phyloP scores from a whole-genome alignment of 495 filamentous ascomycete genomes.

The Talaromyces liani region DNA sequence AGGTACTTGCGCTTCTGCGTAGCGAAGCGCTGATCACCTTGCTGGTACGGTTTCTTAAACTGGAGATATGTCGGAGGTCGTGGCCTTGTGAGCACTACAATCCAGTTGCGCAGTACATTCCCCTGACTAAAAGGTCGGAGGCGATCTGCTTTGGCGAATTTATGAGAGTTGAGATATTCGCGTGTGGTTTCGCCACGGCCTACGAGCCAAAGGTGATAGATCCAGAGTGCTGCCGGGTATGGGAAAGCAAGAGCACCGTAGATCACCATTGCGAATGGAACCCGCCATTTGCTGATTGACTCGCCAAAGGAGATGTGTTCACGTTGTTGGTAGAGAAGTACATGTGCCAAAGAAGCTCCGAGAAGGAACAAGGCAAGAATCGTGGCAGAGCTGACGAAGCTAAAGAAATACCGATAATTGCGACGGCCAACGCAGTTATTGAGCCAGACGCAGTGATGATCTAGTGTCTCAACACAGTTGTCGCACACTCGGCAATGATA shows the following conservation, averaged over 20 bases:
- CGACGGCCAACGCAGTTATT: constrained; percentile 97
- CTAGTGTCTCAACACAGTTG: constrained; percentile 94
- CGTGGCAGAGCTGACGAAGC: constrained; percentile 70
- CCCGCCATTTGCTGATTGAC: constrained; percentile 60
- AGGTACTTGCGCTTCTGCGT: constrained; percentile 48
- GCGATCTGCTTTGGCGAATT: constrained; percentile 84
- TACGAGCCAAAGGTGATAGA: constrained; percentile 86
- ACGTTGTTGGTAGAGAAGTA: constrained; percentile 59
- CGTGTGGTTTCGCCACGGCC: constrained; percentile 88
- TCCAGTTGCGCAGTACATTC: constrained; percentile 69
- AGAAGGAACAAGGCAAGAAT: constrained; percentile 71
- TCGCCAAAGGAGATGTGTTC: constrained; percentile 56
- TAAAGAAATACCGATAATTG: constrained; percentile 97
- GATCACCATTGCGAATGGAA: constrained; percentile 85
- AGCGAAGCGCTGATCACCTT: constrained; percentile 83
- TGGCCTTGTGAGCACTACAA: constrained; percentile 72
- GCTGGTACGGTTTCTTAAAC: constrained; percentile 69
- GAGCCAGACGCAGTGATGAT: constrained; percentile 98
- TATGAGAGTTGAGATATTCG: constrained; percentile 92
- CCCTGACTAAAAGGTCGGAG: constrained; percentile 86
- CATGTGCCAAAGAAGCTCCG: constrained; percentile 68
- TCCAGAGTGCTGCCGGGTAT: constrained; percentile 77
- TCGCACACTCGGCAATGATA: constrained; percentile 97
- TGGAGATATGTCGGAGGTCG: constrained; percentile 83
- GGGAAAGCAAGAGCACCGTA: constrained; percentile 66